Evolutionary conservation across 768 basidiomycete species (phyloP).

Genomic region (Arthromyces matolae): DNA sequence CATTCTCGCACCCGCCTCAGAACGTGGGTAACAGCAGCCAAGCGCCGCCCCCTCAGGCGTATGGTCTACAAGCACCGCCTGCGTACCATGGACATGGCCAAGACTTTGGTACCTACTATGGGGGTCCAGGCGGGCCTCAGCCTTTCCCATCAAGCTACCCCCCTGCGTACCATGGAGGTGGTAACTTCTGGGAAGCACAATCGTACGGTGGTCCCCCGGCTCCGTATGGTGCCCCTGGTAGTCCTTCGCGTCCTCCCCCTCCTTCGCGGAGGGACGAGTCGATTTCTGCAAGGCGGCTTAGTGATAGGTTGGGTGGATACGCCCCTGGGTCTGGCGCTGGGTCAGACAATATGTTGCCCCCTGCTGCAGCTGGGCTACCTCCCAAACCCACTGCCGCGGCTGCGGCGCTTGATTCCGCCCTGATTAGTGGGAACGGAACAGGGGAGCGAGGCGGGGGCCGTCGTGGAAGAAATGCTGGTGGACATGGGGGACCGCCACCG

Average conservation of each 20-base stretch:
- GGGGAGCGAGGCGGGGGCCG: slow-evolving; percentile 36
- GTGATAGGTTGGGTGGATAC: slow-evolving; percentile 79
- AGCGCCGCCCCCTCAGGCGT: slow-evolving; percentile 79
- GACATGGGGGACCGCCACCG: slow-evolving; percentile 50
- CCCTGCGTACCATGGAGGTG: slow-evolving; percentile 35
- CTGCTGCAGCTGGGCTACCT: slow-evolving; percentile 71
- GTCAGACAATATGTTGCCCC: slow-evolving; percentile 34
- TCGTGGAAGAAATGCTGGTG: slow-evolving; percentile 31
- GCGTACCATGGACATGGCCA: slow-evolving; percentile 40
- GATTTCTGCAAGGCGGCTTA: slow-evolving; percentile 60
- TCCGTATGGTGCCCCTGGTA: slow-evolving; percentile 34
- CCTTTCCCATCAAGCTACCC: slow-evolving; percentile 41
- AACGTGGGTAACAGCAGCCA: slow-evolving; percentile 61
- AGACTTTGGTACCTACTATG: slow-evolving; percentile 34
- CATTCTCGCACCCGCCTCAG: slow-evolving; percentile 76
- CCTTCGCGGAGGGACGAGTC: slow-evolving; percentile 57
- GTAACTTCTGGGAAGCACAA: slow-evolving; percentile 38
- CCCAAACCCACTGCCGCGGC: slow-evolving; percentile 67
- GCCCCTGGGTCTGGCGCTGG: slow-evolving; percentile 49
- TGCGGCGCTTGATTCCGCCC: slow-evolving; percentile 47
- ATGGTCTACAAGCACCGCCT: slow-evolving; percentile 66
- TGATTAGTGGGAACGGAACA: slow-evolving; percentile 47
- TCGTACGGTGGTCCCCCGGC: slow-evolving; percentile 36
- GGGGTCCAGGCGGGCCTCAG: slow-evolving; percentile 23
- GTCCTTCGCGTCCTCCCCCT: slow-evolving; percentile 36